Evolutionary conservation across 371 early-diverging fungal genomes (phyloP), one percentile per base, ranked within the genome.

Genomic region (Enterocytospora artemiae): DNA sequence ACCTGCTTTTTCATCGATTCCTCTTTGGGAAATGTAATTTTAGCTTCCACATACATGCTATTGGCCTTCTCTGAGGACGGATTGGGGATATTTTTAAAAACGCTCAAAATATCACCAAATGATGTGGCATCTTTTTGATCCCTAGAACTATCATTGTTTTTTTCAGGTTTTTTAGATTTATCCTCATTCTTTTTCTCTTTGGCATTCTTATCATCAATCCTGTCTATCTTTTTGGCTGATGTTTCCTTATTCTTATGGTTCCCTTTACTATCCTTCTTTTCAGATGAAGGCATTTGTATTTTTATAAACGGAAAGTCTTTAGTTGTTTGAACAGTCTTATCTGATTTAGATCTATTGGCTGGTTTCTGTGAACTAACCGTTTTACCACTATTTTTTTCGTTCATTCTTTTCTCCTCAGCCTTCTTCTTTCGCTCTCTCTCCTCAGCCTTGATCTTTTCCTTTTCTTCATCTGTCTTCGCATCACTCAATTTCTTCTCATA

Each of bases 61-160:
- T 52, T 33, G 34, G 63, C 59, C 27, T 46, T 43, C 0, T 32
- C 43, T 16, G 33, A 58, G 16, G 18, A 24, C 25, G 37, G 53
- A 14, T 44, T 52, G 50, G 70, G 70, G 64, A 70, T 63, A 39
- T 70, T 70, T 24, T 70, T 70, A 30, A 70, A 39, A 51, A 70
- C 61, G 58, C 43, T 49, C 37, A 70, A 65, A 28, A 70, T 20
- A 52, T 60, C 65, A 20, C 50, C 59, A 28, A 64, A 33, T 53
- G 65, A 33, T 9, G 45, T 36, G 25, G 67, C 25, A 34, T 58
- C 55, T 24, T 14, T 18, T 9, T 49, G n/a, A n/a, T n/a, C n/a
- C n/a, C n/a, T n/a, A n/a, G n/a, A n/a, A n/a, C n/a, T n/a, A n/a
- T n/a, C n/a, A n/a, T n/a, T n/a, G n/a, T n/a, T n/a, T n/a, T n/a